Evolutionary conservation across 306 rosid genomes (phyloP).

Genomic region (Pyrus communis): DNA sequence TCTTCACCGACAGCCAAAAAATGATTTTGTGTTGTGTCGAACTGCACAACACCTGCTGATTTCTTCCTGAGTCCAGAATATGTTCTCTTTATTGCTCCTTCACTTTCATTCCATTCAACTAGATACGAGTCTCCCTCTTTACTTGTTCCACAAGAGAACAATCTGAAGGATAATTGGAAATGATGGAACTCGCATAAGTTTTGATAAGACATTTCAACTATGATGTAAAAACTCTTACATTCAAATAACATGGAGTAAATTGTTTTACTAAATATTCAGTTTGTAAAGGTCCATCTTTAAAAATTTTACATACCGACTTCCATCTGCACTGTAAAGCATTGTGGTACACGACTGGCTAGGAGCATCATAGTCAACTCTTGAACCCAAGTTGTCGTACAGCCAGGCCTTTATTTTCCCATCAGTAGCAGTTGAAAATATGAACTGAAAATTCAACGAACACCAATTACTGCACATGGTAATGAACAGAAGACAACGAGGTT

Average conservation of each 20-base stretch:
- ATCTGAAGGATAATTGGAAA: conserved; percentile 21
- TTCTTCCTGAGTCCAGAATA: conserved; percentile 76
- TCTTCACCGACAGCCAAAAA: conserved; percentile 92
- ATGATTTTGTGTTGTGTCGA: conserved; percentile 73
- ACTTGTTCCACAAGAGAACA: conserved; percentile 94
- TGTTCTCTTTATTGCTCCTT: conserved; percentile 69
- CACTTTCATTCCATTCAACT: conserved; percentile 89
- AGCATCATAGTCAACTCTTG: conserved; percentile 84
- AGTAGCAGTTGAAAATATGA: conserved; percentile 75
- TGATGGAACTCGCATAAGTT: background rate
- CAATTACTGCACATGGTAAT: conserved; percentile 1
- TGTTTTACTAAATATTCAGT: background rate
- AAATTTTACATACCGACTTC: conserved; percentile 54
- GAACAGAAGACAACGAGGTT: background rate
- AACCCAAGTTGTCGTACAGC: conserved; percentile 74
- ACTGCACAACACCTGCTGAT: conserved; percentile 70
- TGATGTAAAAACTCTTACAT: background rate
- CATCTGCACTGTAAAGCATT: conserved; percentile 82
- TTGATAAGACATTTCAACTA: background rate
- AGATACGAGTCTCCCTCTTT: conserved; percentile 79
- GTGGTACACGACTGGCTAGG: conserved; percentile 85
- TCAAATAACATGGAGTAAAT: background rate
- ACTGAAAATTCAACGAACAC: conserved; percentile 46
- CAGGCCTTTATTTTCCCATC: conserved; percentile 95
- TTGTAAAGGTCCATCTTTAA: background rate